Conservation (phyloP, 176 grass and related monocot genomes). For the Chloris gayana region DNA sequence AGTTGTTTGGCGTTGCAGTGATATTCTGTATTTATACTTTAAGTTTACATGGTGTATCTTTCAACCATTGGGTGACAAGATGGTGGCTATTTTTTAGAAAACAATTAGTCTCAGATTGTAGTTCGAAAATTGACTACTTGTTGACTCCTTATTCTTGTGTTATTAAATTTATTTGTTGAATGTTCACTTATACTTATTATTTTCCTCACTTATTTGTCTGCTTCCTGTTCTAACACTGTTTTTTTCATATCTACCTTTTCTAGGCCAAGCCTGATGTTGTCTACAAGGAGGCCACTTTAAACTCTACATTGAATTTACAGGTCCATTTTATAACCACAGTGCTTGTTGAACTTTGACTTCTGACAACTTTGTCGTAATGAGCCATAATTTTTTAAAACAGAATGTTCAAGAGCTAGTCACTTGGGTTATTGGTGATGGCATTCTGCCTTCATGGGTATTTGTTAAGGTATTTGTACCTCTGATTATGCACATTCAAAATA, state of each 20-base stretch:
- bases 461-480: conserved; percentile 65
- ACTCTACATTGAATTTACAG: conserved; percentile 73
- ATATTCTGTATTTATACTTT: neutral
- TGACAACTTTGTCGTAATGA: conserved; percentile 6
- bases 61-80: neutral
- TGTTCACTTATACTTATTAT: neutral
- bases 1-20: neutral
- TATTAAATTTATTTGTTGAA: neutral
- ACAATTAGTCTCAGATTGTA: neutral
- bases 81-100: neutral
- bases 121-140: neutral
- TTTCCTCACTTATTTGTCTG: neutral
- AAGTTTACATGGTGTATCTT: neutral
- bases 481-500: conserved; percentile 1
- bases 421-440: conserved; percentile 89
- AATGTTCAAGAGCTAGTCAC: conserved; percentile 83
- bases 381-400: conserved; percentile 50
- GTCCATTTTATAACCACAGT: conserved; percentile 45
- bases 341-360: neutral
- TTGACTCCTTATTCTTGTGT: conserved; percentile 1
- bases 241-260: conserved; percentile 20
- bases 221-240: conserved; percentile 9
- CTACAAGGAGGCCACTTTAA: conserved; percentile 62
- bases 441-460: conserved; percentile 89
- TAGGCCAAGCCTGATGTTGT: conserved; percentile 79